Evolutionary conservation across 2,329 filamentous ascomycete genomes (phyloP).

Genomic region (Sclerotinia nivalis): DNA sequence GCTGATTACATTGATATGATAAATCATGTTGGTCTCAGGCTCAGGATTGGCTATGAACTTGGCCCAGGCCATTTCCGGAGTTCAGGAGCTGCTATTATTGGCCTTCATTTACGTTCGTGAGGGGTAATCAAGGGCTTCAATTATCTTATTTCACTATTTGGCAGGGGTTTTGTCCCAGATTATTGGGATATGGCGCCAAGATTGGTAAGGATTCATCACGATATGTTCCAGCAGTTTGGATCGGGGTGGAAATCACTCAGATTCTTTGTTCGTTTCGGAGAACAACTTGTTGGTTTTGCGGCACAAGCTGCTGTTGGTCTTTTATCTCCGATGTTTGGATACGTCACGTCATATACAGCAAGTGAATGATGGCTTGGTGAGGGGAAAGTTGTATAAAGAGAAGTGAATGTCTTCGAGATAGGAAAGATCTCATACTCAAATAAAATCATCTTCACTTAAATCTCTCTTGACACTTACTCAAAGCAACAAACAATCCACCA

Average conservation of each 20-base stretch:
- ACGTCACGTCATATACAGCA: not conserved
- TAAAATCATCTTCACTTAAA: not conserved
- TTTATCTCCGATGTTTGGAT: not conserved
- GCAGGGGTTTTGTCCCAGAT: not conserved
- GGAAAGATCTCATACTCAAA: not conserved
- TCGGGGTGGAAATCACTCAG: no score
- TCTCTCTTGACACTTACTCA: not conserved
- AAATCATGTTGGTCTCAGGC: not conserved
- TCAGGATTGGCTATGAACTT: not conserved
- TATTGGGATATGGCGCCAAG: not conserved
- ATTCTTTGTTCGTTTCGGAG: not conserved
- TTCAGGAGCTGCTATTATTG: not conserved
- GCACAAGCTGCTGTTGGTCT: not conserved
- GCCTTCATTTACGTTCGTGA: not conserved
- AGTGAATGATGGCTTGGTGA: not conserved
- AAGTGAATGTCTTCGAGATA: not conserved
- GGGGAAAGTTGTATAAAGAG: not conserved
- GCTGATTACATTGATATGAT: slow-evolving; percentile 3
- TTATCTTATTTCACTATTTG: not conserved
- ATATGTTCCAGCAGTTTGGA: not conserved
- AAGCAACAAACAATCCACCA: not conserved
- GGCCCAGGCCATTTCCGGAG: not conserved
- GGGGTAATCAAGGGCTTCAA: not conserved
- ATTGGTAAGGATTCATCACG: not conserved
- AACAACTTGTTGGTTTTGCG: not conserved